These are phyloP conservation scores for Sporothrix brunneoviolacea DNA, from an alignment of 2,329 filamentous ascomycete genomes.

Conservation along the genomic window DNA sequence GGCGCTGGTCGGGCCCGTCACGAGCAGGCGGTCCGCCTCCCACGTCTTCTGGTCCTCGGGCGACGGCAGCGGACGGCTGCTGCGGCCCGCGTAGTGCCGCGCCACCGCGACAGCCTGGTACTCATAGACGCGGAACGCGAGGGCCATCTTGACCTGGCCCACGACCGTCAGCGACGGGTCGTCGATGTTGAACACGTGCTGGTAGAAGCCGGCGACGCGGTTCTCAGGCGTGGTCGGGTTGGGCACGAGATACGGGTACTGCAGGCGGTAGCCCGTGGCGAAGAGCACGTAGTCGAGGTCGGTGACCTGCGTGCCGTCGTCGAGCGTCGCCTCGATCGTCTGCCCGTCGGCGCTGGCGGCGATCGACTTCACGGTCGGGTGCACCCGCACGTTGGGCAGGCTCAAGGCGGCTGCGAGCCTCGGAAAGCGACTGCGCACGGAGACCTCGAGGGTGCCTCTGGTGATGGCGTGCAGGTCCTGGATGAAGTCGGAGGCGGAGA, in stretches of 20 bases:
- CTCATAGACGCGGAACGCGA: conserved; percentile 32
- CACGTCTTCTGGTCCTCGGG: conserved; percentile 27
- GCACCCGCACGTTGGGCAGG: conserved; percentile 40
- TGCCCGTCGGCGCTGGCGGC: conserved; percentile 28
- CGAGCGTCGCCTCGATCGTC: conserved; percentile 39
- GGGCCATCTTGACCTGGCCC: conserved; percentile 31
- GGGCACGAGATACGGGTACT: conserved; percentile 44
- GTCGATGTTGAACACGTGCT: conserved; percentile 30
- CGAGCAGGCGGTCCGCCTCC: conserved; percentile 20
- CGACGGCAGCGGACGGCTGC: conserved; percentile 20
- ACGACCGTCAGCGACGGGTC: conserved; percentile 30
- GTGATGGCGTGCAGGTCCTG: conserved; percentile 40
- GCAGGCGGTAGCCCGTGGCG: conserved; percentile 54
- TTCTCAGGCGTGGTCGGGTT: conserved; percentile 14
- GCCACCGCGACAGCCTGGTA: conserved; percentile 32
- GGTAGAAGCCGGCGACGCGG: conserved; percentile 28
- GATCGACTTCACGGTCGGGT: conserved; percentile 33
- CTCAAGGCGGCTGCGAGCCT: conserved; percentile 51
- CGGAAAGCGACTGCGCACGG: conserved; percentile 38
- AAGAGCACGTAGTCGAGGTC: conserved; percentile 52
- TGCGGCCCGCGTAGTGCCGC: conserved; percentile 27
- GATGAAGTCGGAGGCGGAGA: conserved; percentile 51
- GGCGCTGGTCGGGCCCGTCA: not conserved
- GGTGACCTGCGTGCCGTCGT: conserved; percentile 41
- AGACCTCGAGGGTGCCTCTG: conserved; percentile 34